Base-by-base conservation (phyloP, 1,284 basidiomycete genomes). In the Lignosus rhinocerotis region DNA sequence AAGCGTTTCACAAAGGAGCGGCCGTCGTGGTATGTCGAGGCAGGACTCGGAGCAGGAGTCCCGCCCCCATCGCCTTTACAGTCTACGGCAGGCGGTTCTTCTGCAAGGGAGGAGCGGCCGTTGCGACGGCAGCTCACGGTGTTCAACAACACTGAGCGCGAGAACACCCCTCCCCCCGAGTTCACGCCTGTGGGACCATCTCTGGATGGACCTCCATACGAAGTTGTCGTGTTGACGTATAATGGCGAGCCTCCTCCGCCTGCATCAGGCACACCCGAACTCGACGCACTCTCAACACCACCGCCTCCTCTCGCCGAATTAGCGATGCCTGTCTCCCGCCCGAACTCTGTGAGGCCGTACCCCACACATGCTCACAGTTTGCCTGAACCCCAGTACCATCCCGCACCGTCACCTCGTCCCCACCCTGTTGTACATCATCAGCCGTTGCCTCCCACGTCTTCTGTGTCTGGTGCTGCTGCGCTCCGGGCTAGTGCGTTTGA, bases 131-230 rank as follows among this genome's bases (percentile, higher is more conserved):
- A 56, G 10, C 45, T 57, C 19, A 57, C 62, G 7, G 59, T 64
- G 6, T 53, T 55, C 34, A 58, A 59, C 51, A 34, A 47, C 19
- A 51, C 53, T 25, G 59, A 58, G 3, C 64, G 66, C 14, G 56
- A 61, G 33, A 65, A 65, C 14, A 69, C 72, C 3, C 73, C 77
- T 3, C 80, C 80, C 12, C 80, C 80, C 5, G 73, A 77, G 11
- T 82, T 82, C 67, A 69, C 75, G 8, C 55, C 74, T 0, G 67
- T 74, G 7, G 77, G 72, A 6, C 73, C 75, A 2, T 74, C 72
- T 11, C 67, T 76, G 11, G 78, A 79, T 64, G 76, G 76, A 1
- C 74, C 76, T 0, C 71, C 75, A 2, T 78, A 75, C 58, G 76
- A 77, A 44, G 66, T 70, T 17, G 62, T 74, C 14, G 67, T 71